Conservation (phyloP, 2,329 filamentous ascomycete genomes). For the Fusarium sp. region DNA sequence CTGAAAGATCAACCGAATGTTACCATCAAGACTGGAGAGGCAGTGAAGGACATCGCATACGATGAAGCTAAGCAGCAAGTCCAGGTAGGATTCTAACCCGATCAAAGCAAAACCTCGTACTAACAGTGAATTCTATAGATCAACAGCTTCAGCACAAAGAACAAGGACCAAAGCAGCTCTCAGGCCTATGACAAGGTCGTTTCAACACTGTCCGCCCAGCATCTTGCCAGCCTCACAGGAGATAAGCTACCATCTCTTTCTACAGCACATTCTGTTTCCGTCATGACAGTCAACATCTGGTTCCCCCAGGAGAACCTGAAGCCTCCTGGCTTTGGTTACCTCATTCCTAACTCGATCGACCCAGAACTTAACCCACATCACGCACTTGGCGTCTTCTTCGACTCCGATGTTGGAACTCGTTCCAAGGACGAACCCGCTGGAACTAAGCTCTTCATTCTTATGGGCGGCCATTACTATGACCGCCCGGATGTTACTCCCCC, state of each 20-base stretch:
- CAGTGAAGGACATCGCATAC: slow-evolving; percentile 61
- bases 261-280: slow-evolving; percentile 75
- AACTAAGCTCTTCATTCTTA: slow-evolving; percentile 92
- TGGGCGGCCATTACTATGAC: slow-evolving; percentile 90
- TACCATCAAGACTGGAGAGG: slow-evolving; percentile 62
- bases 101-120: background rate
- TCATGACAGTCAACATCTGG: slow-evolving; percentile 94
- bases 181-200: slow-evolving; percentile 67
- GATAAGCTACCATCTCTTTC: slow-evolving; percentile 61
- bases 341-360: slow-evolving; percentile 81
- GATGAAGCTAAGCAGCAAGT: slow-evolving; percentile 53
- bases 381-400: slow-evolving; percentile 92
- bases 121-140: slow-evolving; percentile 28
- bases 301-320: slow-evolving; percentile 74
- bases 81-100: slow-evolving; percentile 51
- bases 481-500: slow-evolving; percentile 62
- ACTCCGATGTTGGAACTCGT: slow-evolving; percentile 69
- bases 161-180: slow-evolving; percentile 3
- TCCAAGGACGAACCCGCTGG: slow-evolving; percentile 69
- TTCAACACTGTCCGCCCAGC: slow-evolving; percentile 68
- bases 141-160: slow-evolving; percentile 18
- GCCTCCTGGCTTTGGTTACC: slow-evolving; percentile 85
- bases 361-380: slow-evolving; percentile 81
- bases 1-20: slow-evolving; percentile 69
- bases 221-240: slow-evolving; percentile 55